Evolutionary conservation across 257 asterid species (phyloP).

Genomic region (Anisodus tanguticus): DNA sequence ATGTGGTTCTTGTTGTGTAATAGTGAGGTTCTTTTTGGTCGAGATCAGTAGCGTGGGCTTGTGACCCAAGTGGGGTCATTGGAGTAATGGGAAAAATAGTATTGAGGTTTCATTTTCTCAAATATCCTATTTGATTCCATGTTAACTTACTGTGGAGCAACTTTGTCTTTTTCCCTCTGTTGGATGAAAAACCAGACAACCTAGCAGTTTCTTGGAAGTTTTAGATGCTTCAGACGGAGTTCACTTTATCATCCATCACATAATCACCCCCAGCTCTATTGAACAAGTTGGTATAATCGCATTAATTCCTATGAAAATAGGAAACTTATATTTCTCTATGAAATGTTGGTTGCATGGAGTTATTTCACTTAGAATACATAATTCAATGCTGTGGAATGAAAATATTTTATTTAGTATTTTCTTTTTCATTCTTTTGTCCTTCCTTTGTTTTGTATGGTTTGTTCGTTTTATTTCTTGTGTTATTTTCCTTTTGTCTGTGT

Average conservation of each 20-base stretch:
- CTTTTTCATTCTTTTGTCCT: background rate
- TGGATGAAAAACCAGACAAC: background rate
- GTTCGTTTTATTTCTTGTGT: constrained; percentile 10
- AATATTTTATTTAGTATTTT: background rate
- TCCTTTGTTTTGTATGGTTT: background rate
- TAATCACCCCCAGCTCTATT: no score
- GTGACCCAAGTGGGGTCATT: background rate
- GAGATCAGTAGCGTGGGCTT: background rate
- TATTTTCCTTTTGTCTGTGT: background rate
- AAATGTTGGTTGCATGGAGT: background rate
- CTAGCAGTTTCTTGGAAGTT: background rate
- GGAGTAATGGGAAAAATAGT: background rate
- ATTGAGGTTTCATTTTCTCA: background rate
- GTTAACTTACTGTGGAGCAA: background rate
- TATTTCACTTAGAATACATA: background rate
- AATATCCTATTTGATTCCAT: background rate
- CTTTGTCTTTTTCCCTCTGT: background rate
- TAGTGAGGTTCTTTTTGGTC: background rate
- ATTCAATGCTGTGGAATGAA: background rate
- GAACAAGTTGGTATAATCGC: no score
- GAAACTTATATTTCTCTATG: background rate
- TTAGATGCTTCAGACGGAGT: background rate
- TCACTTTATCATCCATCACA: no score
- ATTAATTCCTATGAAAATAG: no score
- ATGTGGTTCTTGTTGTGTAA: background rate